Conservation (phyloP, 208 protist species). For the Crithidia brevicula region DNA sequence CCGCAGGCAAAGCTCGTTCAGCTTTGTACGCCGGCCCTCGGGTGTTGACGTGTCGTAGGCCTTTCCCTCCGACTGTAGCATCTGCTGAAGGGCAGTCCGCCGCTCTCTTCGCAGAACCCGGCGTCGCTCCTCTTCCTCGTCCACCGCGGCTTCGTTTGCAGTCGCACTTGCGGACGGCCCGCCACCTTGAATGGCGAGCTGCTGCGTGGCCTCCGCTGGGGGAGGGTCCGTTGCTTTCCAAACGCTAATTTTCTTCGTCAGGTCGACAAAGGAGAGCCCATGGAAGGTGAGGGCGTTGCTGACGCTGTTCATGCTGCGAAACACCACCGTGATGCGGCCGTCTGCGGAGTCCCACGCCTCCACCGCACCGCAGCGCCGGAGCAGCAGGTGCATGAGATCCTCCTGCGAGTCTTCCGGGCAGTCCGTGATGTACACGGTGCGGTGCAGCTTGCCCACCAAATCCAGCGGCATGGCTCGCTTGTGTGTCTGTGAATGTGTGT, state of each 20-base stretch:
- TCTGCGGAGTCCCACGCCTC: conserved; percentile 81
- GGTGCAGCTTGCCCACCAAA: conserved; percentile 85
- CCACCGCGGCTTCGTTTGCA: not conserved
- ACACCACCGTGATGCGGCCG: conserved; percentile 66
- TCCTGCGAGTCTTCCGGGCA: conserved; percentile 64
- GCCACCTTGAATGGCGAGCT: conserved; percentile 56
- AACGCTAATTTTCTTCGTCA: conserved; percentile 60
- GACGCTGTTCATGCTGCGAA: conserved; percentile 84
- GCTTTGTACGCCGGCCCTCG: conserved; percentile 33
- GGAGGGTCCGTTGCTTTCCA: conserved; percentile 82
- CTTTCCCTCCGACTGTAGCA: conserved; percentile 41
- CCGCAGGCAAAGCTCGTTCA: conserved; percentile 61
- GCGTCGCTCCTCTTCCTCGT: conserved; percentile 24
- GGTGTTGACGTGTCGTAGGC: conserved; percentile 24
- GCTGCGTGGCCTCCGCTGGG: conserved; percentile 54
- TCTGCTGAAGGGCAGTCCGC: conserved; percentile 44
- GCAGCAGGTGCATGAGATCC: conserved; percentile 73
- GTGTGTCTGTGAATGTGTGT: too few relatives aligned
- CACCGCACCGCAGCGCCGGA: conserved; percentile 71
- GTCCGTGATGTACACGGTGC: conserved; percentile 79
- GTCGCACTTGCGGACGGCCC: not conserved
- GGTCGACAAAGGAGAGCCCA: conserved; percentile 73
- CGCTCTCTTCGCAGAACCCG: conserved; percentile 36
- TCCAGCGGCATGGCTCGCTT: conserved; percentile 63
- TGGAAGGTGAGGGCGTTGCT: conserved; percentile 82